These are phyloP conservation scores for Psilocybe tampanensis DNA, from an alignment of 768 basidiomycete species.

Conservation along the genomic window DNA sequence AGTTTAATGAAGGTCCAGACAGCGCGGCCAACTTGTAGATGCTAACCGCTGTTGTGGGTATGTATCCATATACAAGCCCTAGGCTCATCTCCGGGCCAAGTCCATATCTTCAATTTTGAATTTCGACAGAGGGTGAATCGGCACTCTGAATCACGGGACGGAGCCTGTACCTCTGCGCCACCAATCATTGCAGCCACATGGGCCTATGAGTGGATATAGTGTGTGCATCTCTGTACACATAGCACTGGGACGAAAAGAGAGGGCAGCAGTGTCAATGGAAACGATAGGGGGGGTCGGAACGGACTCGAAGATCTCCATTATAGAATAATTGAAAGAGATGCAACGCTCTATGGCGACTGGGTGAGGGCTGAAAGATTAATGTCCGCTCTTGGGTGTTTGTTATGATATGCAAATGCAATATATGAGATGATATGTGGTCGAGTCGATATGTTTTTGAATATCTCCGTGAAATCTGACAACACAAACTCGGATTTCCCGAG, in stretches of 20 bases:
- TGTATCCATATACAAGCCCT: no score
- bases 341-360: slow-evolving; percentile 12
- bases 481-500: slow-evolving; percentile 3
- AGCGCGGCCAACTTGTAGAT: no score
- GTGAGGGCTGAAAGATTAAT: not conserved
- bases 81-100: no score
- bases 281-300: not conserved
- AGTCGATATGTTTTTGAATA: slow-evolving; percentile 15
- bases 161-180: not conserved
- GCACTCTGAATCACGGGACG: not conserved
- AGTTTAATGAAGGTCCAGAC: not conserved
- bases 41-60: no score
- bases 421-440: no score
- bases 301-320: not conserved
- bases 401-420: slow-evolving; percentile 11
- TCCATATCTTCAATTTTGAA: no score
- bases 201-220: not conserved
- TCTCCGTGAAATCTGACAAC: slow-evolving; percentile 16
- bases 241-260: not conserved
- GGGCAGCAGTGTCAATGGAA: not conserved
- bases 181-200: not conserved
- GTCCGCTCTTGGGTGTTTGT: not conserved
- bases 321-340: not conserved
- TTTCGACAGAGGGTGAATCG: not conserved
- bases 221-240: no score